Percentiles rank a stretch among this genome's conserved stretches.
Evolutionary conservation across 2,329 filamentous ascomycete species (phyloP).

Genomic region (Cryphonectria japonica): DNA sequence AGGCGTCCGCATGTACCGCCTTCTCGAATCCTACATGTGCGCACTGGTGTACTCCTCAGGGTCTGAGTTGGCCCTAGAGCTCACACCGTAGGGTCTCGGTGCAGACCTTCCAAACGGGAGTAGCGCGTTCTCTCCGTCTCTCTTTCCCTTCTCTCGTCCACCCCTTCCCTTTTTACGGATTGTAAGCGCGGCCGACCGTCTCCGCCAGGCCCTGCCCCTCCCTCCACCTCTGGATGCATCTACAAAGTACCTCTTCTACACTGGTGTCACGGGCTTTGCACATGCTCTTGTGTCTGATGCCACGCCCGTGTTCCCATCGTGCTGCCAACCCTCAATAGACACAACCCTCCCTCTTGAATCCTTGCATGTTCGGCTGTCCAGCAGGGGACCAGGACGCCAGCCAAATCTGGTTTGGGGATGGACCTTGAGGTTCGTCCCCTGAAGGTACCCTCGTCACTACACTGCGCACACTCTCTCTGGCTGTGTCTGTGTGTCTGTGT

Average conservation of each 20-base stretch:
- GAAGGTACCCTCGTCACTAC: background rate
- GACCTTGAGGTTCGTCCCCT: constrained; percentile 20
- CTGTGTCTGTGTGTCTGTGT: too few relatives aligned
- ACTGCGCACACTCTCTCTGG: too few relatives aligned
- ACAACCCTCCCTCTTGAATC: background rate
- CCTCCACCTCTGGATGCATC: constrained; percentile 5
- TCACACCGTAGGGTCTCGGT: constrained; percentile 20
- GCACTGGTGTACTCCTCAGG: background rate
- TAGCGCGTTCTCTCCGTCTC: constrained; percentile 19
- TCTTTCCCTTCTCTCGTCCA: background rate
- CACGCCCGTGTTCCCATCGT: constrained; percentile 4
- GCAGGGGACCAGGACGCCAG: constrained; percentile 19
- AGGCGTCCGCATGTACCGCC: background rate
- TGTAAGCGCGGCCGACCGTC: constrained; percentile 24
- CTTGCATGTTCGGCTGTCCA: constrained; percentile 13
- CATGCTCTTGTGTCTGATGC: constrained; percentile 6
- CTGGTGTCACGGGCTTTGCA: constrained; percentile 9
- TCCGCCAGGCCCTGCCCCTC: constrained; percentile 24
- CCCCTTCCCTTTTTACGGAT: constrained; percentile 11
- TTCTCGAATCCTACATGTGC: background rate
- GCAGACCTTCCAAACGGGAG: constrained; percentile 25
- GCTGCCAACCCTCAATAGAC: constrained; percentile 1
- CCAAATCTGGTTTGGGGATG: constrained; percentile 14
- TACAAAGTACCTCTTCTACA: background rate
- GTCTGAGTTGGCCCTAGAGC: background rate